Evolutionary conservation across 441 rosid genomes (phyloP).

Genomic region (Pelargonium australe): DNA sequence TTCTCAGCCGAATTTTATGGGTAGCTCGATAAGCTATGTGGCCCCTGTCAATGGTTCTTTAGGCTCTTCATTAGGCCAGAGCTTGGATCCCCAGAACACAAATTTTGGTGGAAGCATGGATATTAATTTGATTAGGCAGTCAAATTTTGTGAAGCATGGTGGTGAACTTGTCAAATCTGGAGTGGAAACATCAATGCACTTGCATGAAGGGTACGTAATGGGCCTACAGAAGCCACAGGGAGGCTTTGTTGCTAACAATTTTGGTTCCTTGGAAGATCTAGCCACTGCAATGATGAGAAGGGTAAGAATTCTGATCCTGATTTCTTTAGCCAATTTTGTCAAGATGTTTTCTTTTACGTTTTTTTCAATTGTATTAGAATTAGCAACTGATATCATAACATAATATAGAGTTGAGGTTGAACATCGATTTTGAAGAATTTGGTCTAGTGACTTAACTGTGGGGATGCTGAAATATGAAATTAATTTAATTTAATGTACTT

Average conservation of each 20-base stretch:
- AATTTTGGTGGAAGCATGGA: slow-evolving; percentile 31
- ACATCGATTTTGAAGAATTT: neutral
- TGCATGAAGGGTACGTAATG: slow-evolving; percentile 34
- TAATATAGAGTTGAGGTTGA: neutral
- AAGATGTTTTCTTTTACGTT: slow-evolving; percentile 2
- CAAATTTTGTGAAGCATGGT: slow-evolving; percentile 33
- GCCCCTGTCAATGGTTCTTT: slow-evolving; percentile 24
- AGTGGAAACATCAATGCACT: slow-evolving; percentile 29
- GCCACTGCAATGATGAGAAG: slow-evolving; percentile 47
- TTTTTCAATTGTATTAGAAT: neutral
- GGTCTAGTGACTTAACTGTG: neutral
- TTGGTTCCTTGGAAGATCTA: slow-evolving; percentile 59
- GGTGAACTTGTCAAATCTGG: slow-evolving; percentile 31
- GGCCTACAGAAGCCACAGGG: slow-evolving; percentile 41
- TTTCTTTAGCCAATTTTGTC: slow-evolving; percentile 11
- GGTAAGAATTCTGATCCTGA: slow-evolving; percentile 31
- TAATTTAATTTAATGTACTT: neutral
- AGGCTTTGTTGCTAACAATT: slow-evolving; percentile 34
- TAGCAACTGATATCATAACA: neutral
- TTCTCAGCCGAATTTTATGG: slow-evolving; percentile 26
- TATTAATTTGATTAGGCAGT: slow-evolving; percentile 34
- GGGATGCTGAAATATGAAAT: neutral
- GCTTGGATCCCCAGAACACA: slow-evolving; percentile 33
- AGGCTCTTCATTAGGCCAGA: slow-evolving; percentile 21
- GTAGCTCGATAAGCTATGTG: slow-evolving; percentile 29